phyloP scores from a whole-genome alignment of 352 stramenopile genomes.

The Pythium phragmitis region DNA sequence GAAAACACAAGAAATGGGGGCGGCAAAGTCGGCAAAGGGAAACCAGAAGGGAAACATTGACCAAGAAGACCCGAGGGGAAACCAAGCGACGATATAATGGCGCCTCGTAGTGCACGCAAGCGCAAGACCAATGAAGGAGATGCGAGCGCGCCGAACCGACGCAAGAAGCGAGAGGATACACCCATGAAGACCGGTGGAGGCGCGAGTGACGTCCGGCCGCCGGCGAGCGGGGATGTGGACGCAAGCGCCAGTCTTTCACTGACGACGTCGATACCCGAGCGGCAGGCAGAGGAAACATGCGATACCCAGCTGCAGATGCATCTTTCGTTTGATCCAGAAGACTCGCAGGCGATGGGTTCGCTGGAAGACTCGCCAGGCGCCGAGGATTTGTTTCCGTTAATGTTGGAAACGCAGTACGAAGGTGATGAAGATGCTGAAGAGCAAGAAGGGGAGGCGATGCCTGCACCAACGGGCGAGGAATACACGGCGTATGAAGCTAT shows the following conservation, averaged over 20 bases:
- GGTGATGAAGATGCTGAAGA: slow-evolving; percentile 14
- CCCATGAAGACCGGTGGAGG: slow-evolving; percentile 1
- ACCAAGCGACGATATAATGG: slow-evolving; percentile 9
- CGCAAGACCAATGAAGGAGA: slow-evolving; percentile 12
- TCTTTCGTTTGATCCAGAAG: slow-evolving; percentile 12
- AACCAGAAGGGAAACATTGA: slow-evolving; percentile 9
- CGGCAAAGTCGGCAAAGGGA: slow-evolving; percentile 15
- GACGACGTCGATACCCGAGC: slow-evolving; percentile 2
- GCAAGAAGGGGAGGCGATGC: neutral
- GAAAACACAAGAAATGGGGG: neutral
- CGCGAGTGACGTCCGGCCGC: neutral
- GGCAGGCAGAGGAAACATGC: slow-evolving; percentile 4
- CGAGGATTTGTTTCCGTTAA: slow-evolving; percentile 9
- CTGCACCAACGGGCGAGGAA: neutral
- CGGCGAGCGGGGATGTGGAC: neutral
- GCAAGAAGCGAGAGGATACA: slow-evolving; percentile 25
- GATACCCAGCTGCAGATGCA: neutral
- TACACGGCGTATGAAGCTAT: neutral
- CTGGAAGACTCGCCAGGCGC: slow-evolving; percentile 26
- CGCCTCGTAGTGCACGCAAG: slow-evolving; percentile 24
- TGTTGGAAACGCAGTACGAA: slow-evolving; percentile 21
- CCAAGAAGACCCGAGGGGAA: slow-evolving; percentile 15
- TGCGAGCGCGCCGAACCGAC: slow-evolving; percentile 1
- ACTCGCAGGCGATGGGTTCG: slow-evolving; percentile 10
- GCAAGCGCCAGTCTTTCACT: neutral